A percentile compares a stretch with the other conserved stretches of the same genome.
Evolutionary conservation across 192 early-diverging fungal genomes (phyloP).

Genomic region (Haplosporangium gracile): DNA sequence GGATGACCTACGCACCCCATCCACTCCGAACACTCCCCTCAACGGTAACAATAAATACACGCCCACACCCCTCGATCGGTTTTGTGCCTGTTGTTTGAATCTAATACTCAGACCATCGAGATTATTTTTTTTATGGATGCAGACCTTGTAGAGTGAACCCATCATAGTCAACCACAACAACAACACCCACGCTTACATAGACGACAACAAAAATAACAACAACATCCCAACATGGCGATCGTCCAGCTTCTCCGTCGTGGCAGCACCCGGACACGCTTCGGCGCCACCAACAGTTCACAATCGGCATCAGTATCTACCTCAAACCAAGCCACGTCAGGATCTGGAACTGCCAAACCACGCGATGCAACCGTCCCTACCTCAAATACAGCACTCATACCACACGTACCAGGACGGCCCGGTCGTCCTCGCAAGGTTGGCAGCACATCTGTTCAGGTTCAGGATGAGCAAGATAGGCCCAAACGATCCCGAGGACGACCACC

Average conservation of each 20-base stretch:
- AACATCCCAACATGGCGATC: neutral
- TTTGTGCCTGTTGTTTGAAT: neutral
- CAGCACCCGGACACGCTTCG: slow-evolving; percentile 32
- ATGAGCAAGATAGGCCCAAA: slow-evolving; percentile 15
- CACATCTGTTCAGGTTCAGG: neutral
- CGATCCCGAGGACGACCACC: slow-evolving; percentile 22
- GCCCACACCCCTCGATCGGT: neutral
- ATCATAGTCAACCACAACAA: neutral
- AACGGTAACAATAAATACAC: neutral
- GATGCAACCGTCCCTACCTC: neutral
- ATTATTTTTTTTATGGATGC: neutral
- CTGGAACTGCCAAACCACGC: slow-evolving; percentile 15
- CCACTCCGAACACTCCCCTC: neutral
- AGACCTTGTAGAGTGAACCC: neutral
- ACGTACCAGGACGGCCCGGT: slow-evolving; percentile 9
- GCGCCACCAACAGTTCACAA: slow-evolving; percentile 14
- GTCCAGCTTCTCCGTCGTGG: slow-evolving; percentile 21
- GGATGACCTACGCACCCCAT: neutral
- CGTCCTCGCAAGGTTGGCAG: slow-evolving; percentile 25
- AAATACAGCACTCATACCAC: neutral
- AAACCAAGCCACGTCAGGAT: slow-evolving; percentile 12
- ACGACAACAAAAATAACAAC: neutral
- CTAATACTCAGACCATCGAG: neutral
- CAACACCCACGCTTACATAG: neutral
- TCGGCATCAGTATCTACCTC: neutral